These are phyloP conservation scores for Massarina eburnea DNA, from an alignment of 2,329 filamentous ascomycete species.

Conservation along the genomic window DNA sequence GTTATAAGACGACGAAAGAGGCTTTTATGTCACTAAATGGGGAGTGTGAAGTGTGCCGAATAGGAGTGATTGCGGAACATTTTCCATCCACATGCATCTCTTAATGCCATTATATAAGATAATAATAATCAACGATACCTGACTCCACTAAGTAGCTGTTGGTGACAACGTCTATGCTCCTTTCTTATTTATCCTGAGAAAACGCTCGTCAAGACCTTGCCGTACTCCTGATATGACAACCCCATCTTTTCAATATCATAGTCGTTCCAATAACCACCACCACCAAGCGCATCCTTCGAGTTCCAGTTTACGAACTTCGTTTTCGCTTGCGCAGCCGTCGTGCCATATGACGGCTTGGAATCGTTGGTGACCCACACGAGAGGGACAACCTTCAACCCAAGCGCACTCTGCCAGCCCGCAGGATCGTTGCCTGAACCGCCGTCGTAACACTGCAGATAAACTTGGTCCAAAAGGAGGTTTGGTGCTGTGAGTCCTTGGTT, in stretches of 20 bases:
- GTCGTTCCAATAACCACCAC: conserved; percentile 53
- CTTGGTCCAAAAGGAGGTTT: conserved; percentile 43
- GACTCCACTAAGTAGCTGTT: no score
- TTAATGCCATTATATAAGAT: no score
- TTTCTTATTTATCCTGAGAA: conserved; percentile 3
- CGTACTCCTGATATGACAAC: conserved; percentile 42
- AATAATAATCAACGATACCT: no score
- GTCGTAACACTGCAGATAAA: conserved; percentile 52
- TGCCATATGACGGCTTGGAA: conserved; percentile 48
- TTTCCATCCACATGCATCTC: no score
- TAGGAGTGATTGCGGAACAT: no score
- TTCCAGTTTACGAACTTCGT: conserved; percentile 42
- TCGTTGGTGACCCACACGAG: conserved; percentile 52
- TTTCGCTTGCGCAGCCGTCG: conserved; percentile 42
- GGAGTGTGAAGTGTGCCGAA: no score
- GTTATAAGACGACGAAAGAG: no score
- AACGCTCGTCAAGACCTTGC: conserved; percentile 20
- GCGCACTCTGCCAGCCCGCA: conserved; percentile 38
- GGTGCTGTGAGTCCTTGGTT: conserved; percentile 27
- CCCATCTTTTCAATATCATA: conserved; percentile 52
- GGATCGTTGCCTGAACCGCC: conserved; percentile 49
- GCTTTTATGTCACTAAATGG: no score
- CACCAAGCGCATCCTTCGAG: conserved; percentile 28
- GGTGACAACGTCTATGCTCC: no score
- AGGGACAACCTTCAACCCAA: conserved; percentile 48